Percentiles rank a stretch among this genome's conserved stretches.
Evolutionary conservation across 805 yeast genomes (phyloP).

Genomic region (Schizosaccharomyces pombe): DNA sequence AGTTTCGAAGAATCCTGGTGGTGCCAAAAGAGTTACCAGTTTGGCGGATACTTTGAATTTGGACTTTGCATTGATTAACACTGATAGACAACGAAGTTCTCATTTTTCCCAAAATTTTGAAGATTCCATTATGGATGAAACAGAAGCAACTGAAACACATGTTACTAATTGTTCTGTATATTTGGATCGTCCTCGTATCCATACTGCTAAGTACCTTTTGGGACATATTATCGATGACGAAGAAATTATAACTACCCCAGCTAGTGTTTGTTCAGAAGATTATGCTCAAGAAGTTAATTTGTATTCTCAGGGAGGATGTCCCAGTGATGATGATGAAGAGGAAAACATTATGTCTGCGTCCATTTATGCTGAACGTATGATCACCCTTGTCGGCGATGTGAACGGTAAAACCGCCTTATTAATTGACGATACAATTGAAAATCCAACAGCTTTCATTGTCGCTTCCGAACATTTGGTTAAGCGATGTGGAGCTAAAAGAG

Average conservation of each 20-base stretch:
- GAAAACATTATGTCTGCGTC: constrained; percentile 44
- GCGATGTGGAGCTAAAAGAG: constrained; percentile 88
- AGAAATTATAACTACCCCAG: constrained; percentile 14
- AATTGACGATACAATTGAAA: constrained; percentile 91
- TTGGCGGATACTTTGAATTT: constrained; percentile 90
- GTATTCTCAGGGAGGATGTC: constrained; percentile 20
- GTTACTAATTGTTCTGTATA: neutral
- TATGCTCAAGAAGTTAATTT: constrained; percentile 26
- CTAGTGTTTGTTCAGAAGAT: neutral
- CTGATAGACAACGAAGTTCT: constrained; percentile 69
- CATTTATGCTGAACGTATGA: constrained; percentile 15
- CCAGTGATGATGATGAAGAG: constrained; percentile 56
- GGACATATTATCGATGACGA: constrained; percentile 94
- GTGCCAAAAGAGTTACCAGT: constrained; percentile 85
- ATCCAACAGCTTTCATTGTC: constrained; percentile 78
- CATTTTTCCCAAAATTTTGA: constrained; percentile 4
- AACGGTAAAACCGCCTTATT: constrained; percentile 77
- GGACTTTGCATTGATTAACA: constrained; percentile 96
- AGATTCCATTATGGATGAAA: constrained; percentile 2
- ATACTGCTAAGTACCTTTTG: constrained; percentile 84
- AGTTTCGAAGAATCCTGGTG: constrained; percentile 97
- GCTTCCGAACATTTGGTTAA: constrained; percentile 93
- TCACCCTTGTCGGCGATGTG: constrained; percentile 91
- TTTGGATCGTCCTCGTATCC: constrained; percentile 24
- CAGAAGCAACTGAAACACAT: neutral